Conservation (phyloP, 2,329 filamentous ascomycete genomes). For the Xylariaceae sp. region DNA sequence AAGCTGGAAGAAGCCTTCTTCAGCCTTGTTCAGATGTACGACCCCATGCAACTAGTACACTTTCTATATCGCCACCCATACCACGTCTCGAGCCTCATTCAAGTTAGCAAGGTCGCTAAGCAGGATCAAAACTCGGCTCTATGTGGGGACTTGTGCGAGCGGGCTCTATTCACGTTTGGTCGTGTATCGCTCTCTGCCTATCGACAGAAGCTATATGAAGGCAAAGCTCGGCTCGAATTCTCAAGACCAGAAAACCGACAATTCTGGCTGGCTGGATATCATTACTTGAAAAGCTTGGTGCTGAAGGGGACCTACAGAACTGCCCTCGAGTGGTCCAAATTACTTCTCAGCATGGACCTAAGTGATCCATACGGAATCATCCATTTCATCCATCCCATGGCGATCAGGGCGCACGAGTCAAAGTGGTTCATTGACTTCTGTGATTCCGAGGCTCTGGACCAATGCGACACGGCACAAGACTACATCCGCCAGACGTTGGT, state of each 20-base stretch:
- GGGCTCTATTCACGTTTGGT: constrained; percentile 90
- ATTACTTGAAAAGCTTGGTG: constrained; percentile 78
- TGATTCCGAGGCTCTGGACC: constrained; percentile 37
- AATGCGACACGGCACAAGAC: constrained; percentile 29
- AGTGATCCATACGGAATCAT: constrained; percentile 77
- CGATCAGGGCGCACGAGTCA: constrained; percentile 71
- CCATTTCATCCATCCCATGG: constrained; percentile 75
- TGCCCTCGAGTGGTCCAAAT: constrained; percentile 86
- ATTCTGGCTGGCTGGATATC: constrained; percentile 82
- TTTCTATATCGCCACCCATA: constrained; percentile 73
- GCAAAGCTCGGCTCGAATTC: constrained; percentile 76
- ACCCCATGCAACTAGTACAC: constrained; percentile 74
- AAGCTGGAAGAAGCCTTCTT: constrained; percentile 70
- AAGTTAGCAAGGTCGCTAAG: constrained; percentile 86
- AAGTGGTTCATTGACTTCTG: constrained; percentile 67
- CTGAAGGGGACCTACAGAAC: constrained; percentile 92
- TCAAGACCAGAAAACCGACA: constrained; percentile 79
- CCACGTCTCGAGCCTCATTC: constrained; percentile 87
- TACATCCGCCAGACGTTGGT: constrained; percentile 72
- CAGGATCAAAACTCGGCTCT: constrained; percentile 84
- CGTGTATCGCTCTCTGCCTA: constrained; percentile 80
- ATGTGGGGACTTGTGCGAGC: constrained; percentile 79
- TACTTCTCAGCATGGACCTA: constrained; percentile 68
- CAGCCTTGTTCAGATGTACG: constrained; percentile 69
- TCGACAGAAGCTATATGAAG: constrained; percentile 63